These are phyloP conservation scores for Antitrichia curtipendula DNA, from an alignment of 225 moss, liverwort and hornwort genomes.

Conservation along the genomic window DNA sequence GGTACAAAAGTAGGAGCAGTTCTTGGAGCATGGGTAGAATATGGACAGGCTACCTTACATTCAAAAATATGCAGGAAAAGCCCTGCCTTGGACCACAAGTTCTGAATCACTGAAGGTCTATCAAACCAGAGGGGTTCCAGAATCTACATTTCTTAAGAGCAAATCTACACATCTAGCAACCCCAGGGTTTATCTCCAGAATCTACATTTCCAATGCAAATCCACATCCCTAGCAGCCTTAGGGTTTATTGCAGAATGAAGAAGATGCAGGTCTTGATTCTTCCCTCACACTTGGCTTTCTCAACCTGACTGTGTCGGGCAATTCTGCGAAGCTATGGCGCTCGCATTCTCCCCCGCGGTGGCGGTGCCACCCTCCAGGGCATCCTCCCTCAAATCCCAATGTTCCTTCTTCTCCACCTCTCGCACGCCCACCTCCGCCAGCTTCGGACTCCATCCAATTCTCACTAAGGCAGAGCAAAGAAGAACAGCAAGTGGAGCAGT, in stretches of 20 bases:
- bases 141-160: background rate
- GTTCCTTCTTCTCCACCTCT: background rate
- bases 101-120: background rate
- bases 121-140: background rate
- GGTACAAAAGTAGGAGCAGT: too few species aligned
- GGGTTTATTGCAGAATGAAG: background rate
- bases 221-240: background rate
- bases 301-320: background rate
- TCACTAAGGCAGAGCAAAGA: background rate
- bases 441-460: background rate
- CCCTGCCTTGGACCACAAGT: background rate
- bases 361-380: background rate
- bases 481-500: background rate
- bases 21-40: too few species aligned
- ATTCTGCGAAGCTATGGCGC: constrained; percentile 10
- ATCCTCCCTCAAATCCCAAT: background rate
- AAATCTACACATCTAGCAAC: background rate
- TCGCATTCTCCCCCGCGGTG: background rate
- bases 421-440: background rate
- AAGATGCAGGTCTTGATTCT: background rate
- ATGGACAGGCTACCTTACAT: background rate
- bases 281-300: background rate
- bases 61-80: too few species aligned
- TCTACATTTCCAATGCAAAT: background rate
- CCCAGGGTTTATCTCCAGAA: background rate